Base-by-base conservation (phyloP, 257 asterid genomes). In the Primulina tabacum region DNA sequence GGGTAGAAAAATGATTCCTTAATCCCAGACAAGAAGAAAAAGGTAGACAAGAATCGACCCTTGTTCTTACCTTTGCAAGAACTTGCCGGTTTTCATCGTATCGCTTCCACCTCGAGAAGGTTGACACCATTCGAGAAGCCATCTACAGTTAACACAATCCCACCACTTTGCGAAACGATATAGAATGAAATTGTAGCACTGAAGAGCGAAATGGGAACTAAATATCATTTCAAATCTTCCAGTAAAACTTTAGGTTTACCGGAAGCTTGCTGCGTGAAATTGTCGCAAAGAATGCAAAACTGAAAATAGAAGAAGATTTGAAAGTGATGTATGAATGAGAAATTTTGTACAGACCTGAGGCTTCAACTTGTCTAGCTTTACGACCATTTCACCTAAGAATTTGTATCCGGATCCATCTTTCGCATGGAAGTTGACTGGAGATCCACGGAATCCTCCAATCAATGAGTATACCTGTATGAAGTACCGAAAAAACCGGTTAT, bases 101-200 rank as follows among this genome's bases (percentile, higher is more conserved):
- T 18, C 96, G 98, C 72, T 79, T 92, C 97, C 98, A 92, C 77
- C 98, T 88, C 33, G 98, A 92, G 81, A 92, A 86, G 67, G 90
- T 87, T 0, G 97, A 88, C 26, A 92, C 98, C 92, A 85, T 85
- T 20, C 95, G 75, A 16, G 98, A 90, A 10, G 98, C 97, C 78
- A 90, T 89, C 98, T 90, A 81, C 55, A 67, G 53, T 11, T 43
- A 12, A 61, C n/a, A 62, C 11, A 43, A 64, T 32, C 56, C 30
- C 16, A 67, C 38, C 18, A 21, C 32, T 55, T 74, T 40, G 59
- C 14, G 9, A 33, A 66, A 61, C 38, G n/a, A 34, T 53, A 18
- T 61, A 28, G 7, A 20, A 12, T 38, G 50, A 38, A 38, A 38
- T 32, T 32, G 34, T 32, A 38, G 47, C 7, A 38, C 14, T 38